Evolutionary conservation across 345 rosid genomes (phyloP).

Genomic region (Sisymbrium irio): DNA sequence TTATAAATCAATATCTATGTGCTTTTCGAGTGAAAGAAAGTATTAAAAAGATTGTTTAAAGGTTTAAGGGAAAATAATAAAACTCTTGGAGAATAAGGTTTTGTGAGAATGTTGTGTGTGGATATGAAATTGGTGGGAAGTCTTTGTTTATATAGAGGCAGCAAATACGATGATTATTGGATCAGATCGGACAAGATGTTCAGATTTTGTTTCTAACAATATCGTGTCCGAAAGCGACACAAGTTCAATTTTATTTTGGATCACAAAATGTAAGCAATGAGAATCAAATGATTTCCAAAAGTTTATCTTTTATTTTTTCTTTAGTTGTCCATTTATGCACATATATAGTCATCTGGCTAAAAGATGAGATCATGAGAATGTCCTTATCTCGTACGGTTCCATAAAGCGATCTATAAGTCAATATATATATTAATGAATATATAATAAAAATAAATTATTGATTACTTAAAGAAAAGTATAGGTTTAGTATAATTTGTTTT

Average conservation of each 20-base stretch:
- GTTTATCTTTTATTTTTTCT: not conserved
- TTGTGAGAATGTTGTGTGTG: slow-evolving; percentile 24
- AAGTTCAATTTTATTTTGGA: slow-evolving; percentile 15
- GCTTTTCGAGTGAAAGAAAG: not conserved
- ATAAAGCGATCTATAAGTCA: slow-evolving; percentile 4
- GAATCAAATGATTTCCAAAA: slow-evolving; percentile 18
- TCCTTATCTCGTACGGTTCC: slow-evolving; percentile 29
- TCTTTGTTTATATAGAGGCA: slow-evolving; percentile 28
- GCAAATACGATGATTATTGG: slow-evolving; percentile 19
- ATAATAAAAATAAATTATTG: not conserved
- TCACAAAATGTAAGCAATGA: slow-evolving; percentile 16
- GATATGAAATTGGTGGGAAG: slow-evolving; percentile 16
- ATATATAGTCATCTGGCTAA: slow-evolving; percentile 16
- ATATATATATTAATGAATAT: not conserved
- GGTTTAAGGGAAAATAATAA: not conserved
- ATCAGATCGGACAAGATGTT: slow-evolving; percentile 25
- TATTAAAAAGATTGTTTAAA: not conserved
- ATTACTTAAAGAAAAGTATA: not conserved
- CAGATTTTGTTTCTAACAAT: slow-evolving; percentile 24
- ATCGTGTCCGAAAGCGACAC: slow-evolving; percentile 36
- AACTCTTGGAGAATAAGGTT: not conserved
- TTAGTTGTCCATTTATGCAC: not conserved
- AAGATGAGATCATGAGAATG: slow-evolving; percentile 26
- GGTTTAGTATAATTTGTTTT: not conserved
- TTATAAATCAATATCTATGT: not conserved